Evolutionary conservation across 768 basidiomycete genomes (phyloP), one percentile per base, ranked within the genome.

Genomic region (Macrolepiota dolichaula): DNA sequence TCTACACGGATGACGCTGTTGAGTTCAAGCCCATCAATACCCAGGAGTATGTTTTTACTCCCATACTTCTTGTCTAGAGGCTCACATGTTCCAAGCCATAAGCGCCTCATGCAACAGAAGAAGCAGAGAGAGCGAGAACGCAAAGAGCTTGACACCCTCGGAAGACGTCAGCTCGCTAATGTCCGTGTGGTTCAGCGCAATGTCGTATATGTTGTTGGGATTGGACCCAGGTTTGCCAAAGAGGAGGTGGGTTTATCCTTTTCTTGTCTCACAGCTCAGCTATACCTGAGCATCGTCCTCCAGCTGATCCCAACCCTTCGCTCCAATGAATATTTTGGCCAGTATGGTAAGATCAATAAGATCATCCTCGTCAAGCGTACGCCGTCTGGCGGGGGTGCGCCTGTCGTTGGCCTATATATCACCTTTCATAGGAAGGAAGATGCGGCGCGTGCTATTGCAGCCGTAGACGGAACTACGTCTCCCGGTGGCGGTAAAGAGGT

Each of bases 321-420:
- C 50, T 95, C 94, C 4, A 89, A 88, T 66, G 97, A 99, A 66
- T 98, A 97, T 71, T 98, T 98, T 71, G 97, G 97, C 10, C 95
- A 97, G 71, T 99, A 98, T 73, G 97, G 97, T 67, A 98, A 96
- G 79, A 98, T 99, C 66, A 86, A 89, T 46, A 96, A 96, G 78
- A 93, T 99, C 51, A 80, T 98, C 56, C 83, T 99, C 32, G 89
- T 93, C 53, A 98, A 98, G 73, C 88, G 96, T 40, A 89, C 88
- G 4, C 80, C 87, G 3, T 85, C 91, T 9, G 89, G 86, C 47
- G 86, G 85, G 51, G 84, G 84, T 59, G 83, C 81, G 15, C 89
- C 88, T 51, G 87, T 89, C 50, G 85, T 96, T 38, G 96, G 96
- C n/a, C 79, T 99, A 46, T 98, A 98, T 73, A 94, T 99, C 73